Base-by-base conservation (phyloP, 495 filamentous ascomycete species). In the Penicillium pulvis region DNA sequence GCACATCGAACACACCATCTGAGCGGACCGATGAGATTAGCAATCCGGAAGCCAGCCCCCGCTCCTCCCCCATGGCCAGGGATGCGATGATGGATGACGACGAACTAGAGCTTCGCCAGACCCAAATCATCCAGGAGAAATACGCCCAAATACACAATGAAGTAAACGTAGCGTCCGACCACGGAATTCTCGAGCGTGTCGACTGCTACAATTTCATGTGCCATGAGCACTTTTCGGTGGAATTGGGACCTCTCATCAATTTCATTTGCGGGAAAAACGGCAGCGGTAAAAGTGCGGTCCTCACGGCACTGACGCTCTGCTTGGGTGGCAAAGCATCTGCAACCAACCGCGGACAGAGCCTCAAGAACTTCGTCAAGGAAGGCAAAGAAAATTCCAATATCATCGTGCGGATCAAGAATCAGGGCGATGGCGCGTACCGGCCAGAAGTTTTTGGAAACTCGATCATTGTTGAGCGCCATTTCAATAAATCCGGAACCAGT, bases 251-350 rank as follows among this genome's bases (percentile, higher is more conserved):
- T 0, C 80, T 97, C 6, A 94, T 98, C 62, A 99, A 98, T 71
- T 99, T 98, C 73, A 92, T 99, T 51, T 91, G 96, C 54, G 94
- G 94, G 3, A 91, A 96, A 67, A 99, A 99, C 71, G 94, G 94
- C 42, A 98, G 94, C 66, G 94, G 94, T n/a, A 99, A 99, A 76
- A 97, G 93, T 69, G 94, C 94, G 23, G 87, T 98, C 20, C 75
- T 99, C n/a, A 97, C 94, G 2, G 94, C 91, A 7, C 85, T 99
- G 54, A 97, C 92, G 0, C 79, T 99, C 31, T 98, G 95, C 65
- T 80, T 99, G 8, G 95, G 94, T 36, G 94, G 91, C 3, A 97
- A 96, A 70, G 91, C 93, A n/a, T 89, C 88, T 45, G 83, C 90
- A 4, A 98, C 94, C n/a, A 97, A 97, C 66, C 87, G 94, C 50